Evolutionary conservation across 306 rosid genomes (phyloP).

Genomic region (Cucurbita pepo): DNA sequence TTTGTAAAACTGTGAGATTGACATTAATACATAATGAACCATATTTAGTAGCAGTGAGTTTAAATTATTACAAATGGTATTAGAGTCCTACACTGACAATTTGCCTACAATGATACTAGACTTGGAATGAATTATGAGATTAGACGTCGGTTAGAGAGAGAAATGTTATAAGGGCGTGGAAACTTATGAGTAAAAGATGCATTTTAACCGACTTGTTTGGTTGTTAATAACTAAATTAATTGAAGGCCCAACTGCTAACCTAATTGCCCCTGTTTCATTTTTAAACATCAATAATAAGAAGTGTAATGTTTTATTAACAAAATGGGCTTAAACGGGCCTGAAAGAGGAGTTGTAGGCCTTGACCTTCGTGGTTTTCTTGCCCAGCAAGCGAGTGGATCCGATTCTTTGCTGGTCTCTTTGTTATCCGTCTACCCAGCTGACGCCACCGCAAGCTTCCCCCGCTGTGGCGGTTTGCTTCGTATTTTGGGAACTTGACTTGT

Average conservation of each 20-base stretch:
- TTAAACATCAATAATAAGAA: no score
- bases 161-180: no score
- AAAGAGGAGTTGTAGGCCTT: not conserved
- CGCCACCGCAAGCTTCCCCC: not conserved
- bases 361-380: not conserved
- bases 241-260: not conserved
- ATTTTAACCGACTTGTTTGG: no score
- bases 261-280: not conserved
- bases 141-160: no score
- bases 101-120: no score
- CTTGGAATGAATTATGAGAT: no score
- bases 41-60: fast-evolving
- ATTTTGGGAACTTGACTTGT: not conserved
- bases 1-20: no score
- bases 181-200: no score
- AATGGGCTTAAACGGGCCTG: not conserved
- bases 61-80: no score
- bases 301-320: not conserved
- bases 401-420: not conserved
- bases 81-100: no score
- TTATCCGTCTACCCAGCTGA: not conserved
- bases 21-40: no score
- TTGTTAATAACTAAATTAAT: not conserved
- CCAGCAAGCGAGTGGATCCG: not conserved
- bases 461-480: not conserved